Base-by-base conservation (phyloP, 129 eudicot species). In the Lactuca sativa region DNA sequence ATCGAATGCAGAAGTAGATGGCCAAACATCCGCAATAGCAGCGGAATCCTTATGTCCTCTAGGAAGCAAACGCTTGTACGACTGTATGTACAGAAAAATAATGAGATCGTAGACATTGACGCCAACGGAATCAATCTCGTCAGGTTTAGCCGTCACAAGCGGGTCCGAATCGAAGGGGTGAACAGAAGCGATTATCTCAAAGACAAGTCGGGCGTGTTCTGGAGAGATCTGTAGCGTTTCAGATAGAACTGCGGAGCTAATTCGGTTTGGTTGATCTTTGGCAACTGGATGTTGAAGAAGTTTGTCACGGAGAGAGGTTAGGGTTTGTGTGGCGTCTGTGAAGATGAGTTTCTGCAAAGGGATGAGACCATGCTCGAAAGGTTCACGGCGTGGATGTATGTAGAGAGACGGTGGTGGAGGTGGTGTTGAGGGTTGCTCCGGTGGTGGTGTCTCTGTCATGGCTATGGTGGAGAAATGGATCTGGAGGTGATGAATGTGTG, bases 21-120 rank as follows among this genome's bases (percentile, higher is more conserved):
- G 97, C 99, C 99, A 93, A 53, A 93, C 98, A 76, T 93, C 97
- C 14, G 96, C 92, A 4, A 93, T 86, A 14, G 93, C 91, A 64
- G 93, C 87, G 3, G 93, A 87, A 80, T 93, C 97, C 75, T 67
- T 87, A 64, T 90, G 93, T 52, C 93, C 90, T 34, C 81, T 79
- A 2, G 99, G 97, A 21, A 93, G 60, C 81, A 93, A 69, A 40
- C 97, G 64, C 78, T 93, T 93, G 62, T 90, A 93, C 25, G 86
- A 77, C 86, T 93, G 93, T 12, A 90, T 64, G 68, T 85, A 93
- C 86, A 93, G 57, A 47, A 85, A 93, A 15, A 93, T 32, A 18
- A 93, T 59, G 84, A 93, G 77, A 93, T 93, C 97, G 76, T 77
- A 93, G 75, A 87, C 96, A 81, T 93, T 79, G 1, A 90, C 95